These are phyloP conservation scores for Apiotrichum brassicae DNA, from an alignment of 1,284 basidiomycete species.

Conservation along the genomic window DNA sequence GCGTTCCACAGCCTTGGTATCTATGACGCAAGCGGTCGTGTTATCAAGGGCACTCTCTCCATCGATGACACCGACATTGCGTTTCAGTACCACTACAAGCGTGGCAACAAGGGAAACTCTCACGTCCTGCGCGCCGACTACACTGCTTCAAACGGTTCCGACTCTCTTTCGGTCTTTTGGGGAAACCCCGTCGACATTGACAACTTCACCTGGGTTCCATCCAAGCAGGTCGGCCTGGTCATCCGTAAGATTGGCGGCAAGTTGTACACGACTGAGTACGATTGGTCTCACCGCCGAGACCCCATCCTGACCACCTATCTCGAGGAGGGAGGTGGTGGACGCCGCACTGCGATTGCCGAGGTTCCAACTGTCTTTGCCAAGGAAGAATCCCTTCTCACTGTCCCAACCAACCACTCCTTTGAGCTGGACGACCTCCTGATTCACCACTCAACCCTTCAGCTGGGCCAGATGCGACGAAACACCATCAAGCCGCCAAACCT, in stretches of 20 bases:
- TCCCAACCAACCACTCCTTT: slow-evolving; percentile 6
- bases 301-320: slow-evolving; percentile 5
- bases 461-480: slow-evolving; percentile 3
- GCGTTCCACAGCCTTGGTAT: neutral
- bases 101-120: neutral
- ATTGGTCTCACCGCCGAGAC: slow-evolving; percentile 8
- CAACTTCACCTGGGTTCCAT: slow-evolving; percentile 10
- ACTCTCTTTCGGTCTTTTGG: slow-evolving; percentile 10
- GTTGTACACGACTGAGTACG: slow-evolving; percentile 8
- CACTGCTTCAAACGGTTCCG: neutral
- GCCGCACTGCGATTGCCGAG: slow-evolving; percentile 2
- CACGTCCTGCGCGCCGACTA: slow-evolving; percentile 9
- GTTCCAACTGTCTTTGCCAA: neutral
- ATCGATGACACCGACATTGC: neutral
- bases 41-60: slow-evolving; percentile 2
- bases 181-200: slow-evolving; percentile 5
- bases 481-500: neutral
- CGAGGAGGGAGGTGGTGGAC: neutral
- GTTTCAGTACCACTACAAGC: slow-evolving; percentile 12
- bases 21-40: slow-evolving; percentile 6
- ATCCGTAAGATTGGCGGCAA: slow-evolving; percentile 1
- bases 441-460: slow-evolving; percentile 1
- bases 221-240: slow-evolving; percentile 7
- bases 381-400: neutral
- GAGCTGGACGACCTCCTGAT: slow-evolving; percentile 8